Evolutionary conservation across 169 alveolate genomes (phyloP).

Genomic region (Plasmodium billcollinsi): DNA sequence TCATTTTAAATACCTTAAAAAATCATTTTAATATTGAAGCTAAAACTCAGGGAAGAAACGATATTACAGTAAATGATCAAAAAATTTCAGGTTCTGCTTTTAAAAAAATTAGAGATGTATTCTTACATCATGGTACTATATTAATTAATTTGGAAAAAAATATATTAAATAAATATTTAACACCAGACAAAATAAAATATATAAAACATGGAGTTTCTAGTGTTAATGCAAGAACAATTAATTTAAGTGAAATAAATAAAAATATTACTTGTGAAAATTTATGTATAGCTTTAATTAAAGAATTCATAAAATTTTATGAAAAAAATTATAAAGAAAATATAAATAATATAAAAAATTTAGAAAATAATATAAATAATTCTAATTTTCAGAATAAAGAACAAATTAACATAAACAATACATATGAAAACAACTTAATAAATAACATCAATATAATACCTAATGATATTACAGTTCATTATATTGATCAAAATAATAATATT

Average conservation of each 20-base stretch:
- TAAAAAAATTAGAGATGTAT: constrained; percentile 86
- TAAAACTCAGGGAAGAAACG: constrained; percentile 92
- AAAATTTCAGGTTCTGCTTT: constrained; percentile 95
- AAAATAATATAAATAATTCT: background rate
- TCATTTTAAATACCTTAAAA: constrained; percentile 86
- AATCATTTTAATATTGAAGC: constrained; percentile 85
- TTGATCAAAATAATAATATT: constrained; percentile 58
- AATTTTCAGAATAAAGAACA: background rate
- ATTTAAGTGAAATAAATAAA: constrained; percentile 80
- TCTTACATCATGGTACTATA: constrained; percentile 95
- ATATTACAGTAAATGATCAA: constrained; percentile 87
- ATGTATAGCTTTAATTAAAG: constrained; percentile 76
- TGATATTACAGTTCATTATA: constrained; percentile 42
- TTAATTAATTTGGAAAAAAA: constrained; percentile 84
- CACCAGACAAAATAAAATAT: constrained; percentile 87
- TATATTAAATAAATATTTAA: constrained; percentile 83
- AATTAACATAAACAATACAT: background rate
- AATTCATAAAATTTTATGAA: constrained; percentile 67
- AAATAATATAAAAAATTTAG: background rate
- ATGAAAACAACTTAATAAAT: constrained; percentile 18
- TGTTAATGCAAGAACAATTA: constrained; percentile 87
- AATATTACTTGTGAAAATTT: constrained; percentile 80
- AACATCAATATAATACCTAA: background rate
- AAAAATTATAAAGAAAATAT: background rate
- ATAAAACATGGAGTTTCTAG: constrained; percentile 89